Conservation (phyloP, 371 early-diverging fungal species). For the Rhizomucor pusillus region DNA sequence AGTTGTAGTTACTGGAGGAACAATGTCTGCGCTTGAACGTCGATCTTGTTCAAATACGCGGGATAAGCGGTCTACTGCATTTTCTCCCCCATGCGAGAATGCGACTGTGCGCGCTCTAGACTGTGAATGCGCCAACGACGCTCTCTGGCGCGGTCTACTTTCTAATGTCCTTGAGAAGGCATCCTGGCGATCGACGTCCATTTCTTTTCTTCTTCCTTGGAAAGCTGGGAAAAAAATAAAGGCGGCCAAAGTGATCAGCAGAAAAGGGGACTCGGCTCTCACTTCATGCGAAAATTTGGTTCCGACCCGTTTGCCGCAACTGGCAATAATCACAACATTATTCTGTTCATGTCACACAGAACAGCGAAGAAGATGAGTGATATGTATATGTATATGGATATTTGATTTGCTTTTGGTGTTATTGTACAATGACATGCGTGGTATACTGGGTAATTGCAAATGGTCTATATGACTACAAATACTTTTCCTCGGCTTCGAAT, state of each 20-base stretch:
- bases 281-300: too few relatives aligned
- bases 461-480: constrained; percentile 5
- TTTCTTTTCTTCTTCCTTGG: not conserved
- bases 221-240: constrained; percentile 1
- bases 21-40: constrained; percentile 6
- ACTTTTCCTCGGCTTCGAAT: constrained; percentile 6
- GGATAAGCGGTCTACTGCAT: constrained; percentile 41
- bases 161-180: constrained; percentile 43
- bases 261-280: not conserved
- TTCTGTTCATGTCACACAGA: not conserved
- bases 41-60: constrained; percentile 35
- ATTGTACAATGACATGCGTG: not conserved
- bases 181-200: constrained; percentile 18
- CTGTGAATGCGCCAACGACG: constrained; percentile 7
- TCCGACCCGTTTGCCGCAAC: too few relatives aligned
- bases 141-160: constrained; percentile 25
- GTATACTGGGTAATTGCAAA: not conserved
- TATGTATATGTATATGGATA: not conserved
- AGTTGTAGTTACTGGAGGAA: not conserved
- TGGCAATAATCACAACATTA: not conserved
- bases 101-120: constrained; percentile 1
- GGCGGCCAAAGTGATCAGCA: not conserved
- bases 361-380: not conserved
- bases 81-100: constrained; percentile 4
- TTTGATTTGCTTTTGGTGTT: too few relatives aligned